These are phyloP conservation scores for Musa beccarii DNA, from an alignment of 176 grass and related monocot species.

Conservation along the genomic window DNA sequence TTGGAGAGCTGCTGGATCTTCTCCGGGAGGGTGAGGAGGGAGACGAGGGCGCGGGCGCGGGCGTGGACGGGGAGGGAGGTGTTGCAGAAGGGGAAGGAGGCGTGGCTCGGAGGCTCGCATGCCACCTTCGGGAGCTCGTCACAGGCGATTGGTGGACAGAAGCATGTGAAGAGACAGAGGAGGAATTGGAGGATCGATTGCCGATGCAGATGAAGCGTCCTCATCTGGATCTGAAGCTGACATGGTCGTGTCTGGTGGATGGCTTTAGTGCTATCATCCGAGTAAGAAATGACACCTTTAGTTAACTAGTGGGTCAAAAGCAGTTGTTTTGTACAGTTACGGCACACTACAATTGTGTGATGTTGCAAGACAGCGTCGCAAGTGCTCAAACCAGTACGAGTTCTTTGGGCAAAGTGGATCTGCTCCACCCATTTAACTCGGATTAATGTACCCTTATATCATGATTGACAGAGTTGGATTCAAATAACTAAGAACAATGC, in stretches of 20 bases:
- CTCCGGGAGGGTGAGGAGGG: slow-evolving; percentile 76
- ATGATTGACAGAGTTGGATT: too few relatives aligned
- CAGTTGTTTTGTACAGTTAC: too few relatives aligned
- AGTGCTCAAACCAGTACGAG: too few relatives aligned
- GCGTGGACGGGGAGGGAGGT: slow-evolving; percentile 40
- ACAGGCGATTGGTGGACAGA: neutral
- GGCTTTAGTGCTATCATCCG: too few relatives aligned
- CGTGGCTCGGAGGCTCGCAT: slow-evolving; percentile 22
- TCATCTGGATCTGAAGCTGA: neutral
- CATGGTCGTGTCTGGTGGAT: neutral
- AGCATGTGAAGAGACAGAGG: slow-evolving; percentile 6
- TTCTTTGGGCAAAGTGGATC: too few relatives aligned
- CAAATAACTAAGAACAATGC: too few relatives aligned
- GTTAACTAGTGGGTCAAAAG: neutral
- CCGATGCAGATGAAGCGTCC: neutral
- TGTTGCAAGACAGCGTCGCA: too few relatives aligned
- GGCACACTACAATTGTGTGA: too few relatives aligned
- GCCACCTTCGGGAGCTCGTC: slow-evolving; percentile 18
- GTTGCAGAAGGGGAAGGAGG: slow-evolving; percentile 60
- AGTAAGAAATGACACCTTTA: neutral
- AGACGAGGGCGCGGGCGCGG: slow-evolving; percentile 57
- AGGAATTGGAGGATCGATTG: neutral
- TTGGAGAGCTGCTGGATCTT: slow-evolving; percentile 92
- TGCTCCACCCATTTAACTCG: too few relatives aligned
- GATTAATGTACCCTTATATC: too few relatives aligned